Evolutionary conservation across 257 asterid genomes (phyloP).

Genomic region (Ligustrum vulgare): DNA sequence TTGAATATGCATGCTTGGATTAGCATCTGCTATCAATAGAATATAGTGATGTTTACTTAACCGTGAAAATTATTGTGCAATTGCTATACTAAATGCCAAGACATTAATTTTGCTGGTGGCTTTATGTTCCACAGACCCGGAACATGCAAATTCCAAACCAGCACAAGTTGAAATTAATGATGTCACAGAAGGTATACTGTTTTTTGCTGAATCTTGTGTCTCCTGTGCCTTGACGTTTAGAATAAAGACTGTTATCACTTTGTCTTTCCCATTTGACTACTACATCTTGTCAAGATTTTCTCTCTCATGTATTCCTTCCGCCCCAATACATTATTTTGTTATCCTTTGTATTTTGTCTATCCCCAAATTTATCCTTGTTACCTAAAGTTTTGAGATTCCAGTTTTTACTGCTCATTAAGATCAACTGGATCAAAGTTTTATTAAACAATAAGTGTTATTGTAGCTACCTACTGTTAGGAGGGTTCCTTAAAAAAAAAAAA

Average conservation of each 20-base stretch:
- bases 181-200: constrained; percentile 35
- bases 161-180: constrained; percentile 34
- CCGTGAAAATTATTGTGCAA: background rate
- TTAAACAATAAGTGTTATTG: no score
- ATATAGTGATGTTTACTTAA: background rate
- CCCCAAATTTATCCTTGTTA: background rate
- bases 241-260: background rate
- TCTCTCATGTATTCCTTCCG: background rate
- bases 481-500: background rate
- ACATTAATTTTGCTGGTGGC: constrained; percentile 12
- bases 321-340: background rate
- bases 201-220: background rate
- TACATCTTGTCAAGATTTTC: background rate
- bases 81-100: background rate
- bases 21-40: background rate
- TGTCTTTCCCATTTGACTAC: background rate
- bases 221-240: background rate
- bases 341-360: background rate
- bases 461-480: background rate
- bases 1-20: background rate
- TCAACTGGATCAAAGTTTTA: background rate
- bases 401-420: background rate
- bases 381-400: background rate
- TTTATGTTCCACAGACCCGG: constrained; percentile 25
- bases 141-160: constrained; percentile 16